Evolutionary conservation across 2,329 filamentous ascomycete genomes (phyloP).

Genomic region (Fusarium drepaniforme): DNA sequence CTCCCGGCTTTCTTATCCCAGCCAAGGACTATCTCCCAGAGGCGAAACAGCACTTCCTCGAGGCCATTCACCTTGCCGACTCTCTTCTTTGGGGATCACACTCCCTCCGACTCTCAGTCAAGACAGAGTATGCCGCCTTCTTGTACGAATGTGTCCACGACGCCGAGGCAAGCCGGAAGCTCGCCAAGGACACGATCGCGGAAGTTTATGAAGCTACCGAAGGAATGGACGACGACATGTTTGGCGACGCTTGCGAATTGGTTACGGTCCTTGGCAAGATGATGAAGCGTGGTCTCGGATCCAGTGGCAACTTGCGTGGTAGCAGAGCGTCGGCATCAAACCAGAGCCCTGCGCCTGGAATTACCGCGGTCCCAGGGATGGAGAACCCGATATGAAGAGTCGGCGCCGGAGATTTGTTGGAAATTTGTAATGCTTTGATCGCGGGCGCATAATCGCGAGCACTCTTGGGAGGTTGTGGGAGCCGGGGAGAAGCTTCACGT

Average conservation of each 20-base stretch:
- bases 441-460: not conserved
- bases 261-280: conserved; percentile 89
- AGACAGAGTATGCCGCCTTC: conserved; percentile 93
- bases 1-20: conserved; percentile 83
- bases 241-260: conserved; percentile 89
- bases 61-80: conserved; percentile 81
- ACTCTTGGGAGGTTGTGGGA: not conserved
- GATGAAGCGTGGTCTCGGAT: conserved; percentile 79
- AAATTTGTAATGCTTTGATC: conserved; percentile 8
- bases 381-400: conserved; percentile 56
- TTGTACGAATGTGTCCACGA: conserved; percentile 94
- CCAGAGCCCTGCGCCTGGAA: conserved; percentile 26
- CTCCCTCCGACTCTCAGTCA: conserved; percentile 88
- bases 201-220: conserved; percentile 94
- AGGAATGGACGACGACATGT: conserved; percentile 95
- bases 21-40: conserved; percentile 83
- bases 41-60: conserved; percentile 84
- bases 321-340: conserved; percentile 46
- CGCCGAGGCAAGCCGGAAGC: conserved; percentile 76
- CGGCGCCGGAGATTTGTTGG: not conserved
- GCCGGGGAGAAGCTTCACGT: not conserved
- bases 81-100: conserved; percentile 86
- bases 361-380: conserved; percentile 53
- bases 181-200: conserved; percentile 86
- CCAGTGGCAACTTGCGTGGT: conserved; percentile 48